These are phyloP conservation scores for Psilocybe sp. DNA, from an alignment of 768 basidiomycete species.

Conservation along the genomic window DNA sequence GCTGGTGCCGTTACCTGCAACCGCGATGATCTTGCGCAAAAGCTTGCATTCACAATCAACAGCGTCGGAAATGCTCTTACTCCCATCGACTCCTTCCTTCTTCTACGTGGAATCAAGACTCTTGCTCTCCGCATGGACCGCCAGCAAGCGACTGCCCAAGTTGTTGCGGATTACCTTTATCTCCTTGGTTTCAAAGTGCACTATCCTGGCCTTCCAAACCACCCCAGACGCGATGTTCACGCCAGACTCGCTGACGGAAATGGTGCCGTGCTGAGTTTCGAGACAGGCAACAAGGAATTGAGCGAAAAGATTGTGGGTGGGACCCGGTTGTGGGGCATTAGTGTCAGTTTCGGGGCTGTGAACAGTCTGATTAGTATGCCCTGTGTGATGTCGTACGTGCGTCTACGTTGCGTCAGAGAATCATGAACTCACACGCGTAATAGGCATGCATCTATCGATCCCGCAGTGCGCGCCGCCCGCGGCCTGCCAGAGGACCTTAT, in stretches of 20 bases:
- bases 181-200: conserved; percentile 85
- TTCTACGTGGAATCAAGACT: conserved; percentile 94
- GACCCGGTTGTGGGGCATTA: conserved; percentile 94
- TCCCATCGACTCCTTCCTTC: conserved; percentile 95
- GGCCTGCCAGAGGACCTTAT: conserved; percentile 99
- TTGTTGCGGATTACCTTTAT: conserved; percentile 85
- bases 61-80: conserved; percentile 90
- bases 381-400: conserved; percentile 96
- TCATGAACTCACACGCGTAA: background rate
- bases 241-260: conserved; percentile 86
- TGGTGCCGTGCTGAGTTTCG: conserved; percentile 93
- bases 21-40: conserved; percentile 84
- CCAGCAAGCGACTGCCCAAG: conserved; percentile 78
- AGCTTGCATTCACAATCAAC: conserved; percentile 90
- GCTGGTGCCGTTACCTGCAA: conserved; percentile 94
- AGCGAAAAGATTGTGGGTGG: conserved; percentile 93
- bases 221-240: conserved; percentile 87
- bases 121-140: conserved; percentile 95
- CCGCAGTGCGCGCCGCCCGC: conserved; percentile 91
- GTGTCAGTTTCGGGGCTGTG: conserved; percentile 96
- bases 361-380: conserved; percentile 99
- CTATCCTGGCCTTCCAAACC: conserved; percentile 84
- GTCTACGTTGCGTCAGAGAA: background rate
- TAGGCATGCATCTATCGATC: conserved; percentile 97
- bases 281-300: conserved; percentile 85